These are phyloP conservation scores for Hanseniaspora hatyaiensis DNA, from an alignment of 805 yeast species.

Conservation along the genomic window DNA sequence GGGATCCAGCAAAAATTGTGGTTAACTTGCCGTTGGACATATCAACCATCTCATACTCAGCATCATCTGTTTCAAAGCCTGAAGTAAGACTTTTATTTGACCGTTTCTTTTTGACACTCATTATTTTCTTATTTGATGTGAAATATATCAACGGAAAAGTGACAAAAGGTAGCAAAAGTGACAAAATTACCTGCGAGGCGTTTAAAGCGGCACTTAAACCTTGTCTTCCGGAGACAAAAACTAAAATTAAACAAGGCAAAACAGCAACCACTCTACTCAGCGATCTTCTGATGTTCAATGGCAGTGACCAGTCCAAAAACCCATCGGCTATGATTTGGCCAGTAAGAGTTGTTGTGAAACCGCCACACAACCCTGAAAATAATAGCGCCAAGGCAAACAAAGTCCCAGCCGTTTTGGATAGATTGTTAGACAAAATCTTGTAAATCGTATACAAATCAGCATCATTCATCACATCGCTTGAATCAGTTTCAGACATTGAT, in stretches of 20 bases:
- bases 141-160: slow-evolving; percentile 78
- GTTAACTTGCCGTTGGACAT: slow-evolving; percentile 39
- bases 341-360: slow-evolving; percentile 86
- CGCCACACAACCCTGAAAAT: slow-evolving; percentile 85
- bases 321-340: slow-evolving; percentile 95
- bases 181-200: slow-evolving; percentile 74
- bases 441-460: slow-evolving; percentile 81
- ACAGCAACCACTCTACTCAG: slow-evolving; percentile 77
- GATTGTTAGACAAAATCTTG: slow-evolving; percentile 44
- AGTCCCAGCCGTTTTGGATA: slow-evolving; percentile 71
- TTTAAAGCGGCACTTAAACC: slow-evolving; percentile 70
- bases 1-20: slow-evolving; percentile 39
- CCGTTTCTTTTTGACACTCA: slow-evolving; percentile 40
- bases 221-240: slow-evolving; percentile 63
- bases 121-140: slow-evolving; percentile 56
- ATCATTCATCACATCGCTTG: slow-evolving; percentile 41
- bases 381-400: slow-evolving; percentile 75
- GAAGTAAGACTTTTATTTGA: neutral
- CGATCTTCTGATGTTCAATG: slow-evolving; percentile 70
- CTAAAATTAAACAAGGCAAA: slow-evolving; percentile 71
- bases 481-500: slow-evolving; percentile 38
- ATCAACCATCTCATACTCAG: slow-evolving; percentile 26
- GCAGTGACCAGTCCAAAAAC: slow-evolving; percentile 64
- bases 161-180: slow-evolving; percentile 70
- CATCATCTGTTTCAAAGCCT: neutral